Base-by-base conservation (phyloP, 768 basidiomycete species). In the Trametes punicea region DNA sequence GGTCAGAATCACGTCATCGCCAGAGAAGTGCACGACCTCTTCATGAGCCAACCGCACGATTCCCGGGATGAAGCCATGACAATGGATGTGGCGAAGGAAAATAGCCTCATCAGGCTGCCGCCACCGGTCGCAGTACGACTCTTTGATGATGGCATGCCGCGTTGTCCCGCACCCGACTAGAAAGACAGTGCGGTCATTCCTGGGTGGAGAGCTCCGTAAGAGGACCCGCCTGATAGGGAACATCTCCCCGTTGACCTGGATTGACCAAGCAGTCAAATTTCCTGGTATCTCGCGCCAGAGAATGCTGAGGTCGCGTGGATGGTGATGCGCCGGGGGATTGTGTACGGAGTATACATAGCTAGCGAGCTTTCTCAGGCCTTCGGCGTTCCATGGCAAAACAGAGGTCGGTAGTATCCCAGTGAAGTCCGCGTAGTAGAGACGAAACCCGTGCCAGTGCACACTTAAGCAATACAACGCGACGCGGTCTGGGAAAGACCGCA, bases 71-170 rank as follows among this genome's bases (percentile, higher is more conserved):
- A 48, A 47, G 0, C 55, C 55, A 9, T 27, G 36, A 39, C 26
- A 23, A 10, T 56, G 55, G 46, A 56, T 49, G 21, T 49, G 55
- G 15, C 25, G 33, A 16, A 56, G 47, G 16, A 56, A 16, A 21
- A 15, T 18, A 23, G 47, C 30, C 33, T 56, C 55, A 2, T 26
- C 18, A 36, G 7, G 23, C 3, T 5, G 15, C 18, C 21, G 9
- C 10, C 0, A 23, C n/a, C n/a, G 36, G 4, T n/a, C 18, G 2
- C 39, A 31, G 27, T 56, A 42, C 2, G 6, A 30, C n/a, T 56
- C 55, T 30, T 49, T 48, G 55, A 56, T 42, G 31, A 56, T 34
- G 2, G 30, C 26, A 8, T 34, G 39, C 11, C 21, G 18, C 15
- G 2, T 29, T 3, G 8, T 3, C 3, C n/a, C 16, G 1, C 23